Base-by-base conservation (phyloP, 2,329 filamentous ascomycete genomes). In the Magnaporthales sp. region DNA sequence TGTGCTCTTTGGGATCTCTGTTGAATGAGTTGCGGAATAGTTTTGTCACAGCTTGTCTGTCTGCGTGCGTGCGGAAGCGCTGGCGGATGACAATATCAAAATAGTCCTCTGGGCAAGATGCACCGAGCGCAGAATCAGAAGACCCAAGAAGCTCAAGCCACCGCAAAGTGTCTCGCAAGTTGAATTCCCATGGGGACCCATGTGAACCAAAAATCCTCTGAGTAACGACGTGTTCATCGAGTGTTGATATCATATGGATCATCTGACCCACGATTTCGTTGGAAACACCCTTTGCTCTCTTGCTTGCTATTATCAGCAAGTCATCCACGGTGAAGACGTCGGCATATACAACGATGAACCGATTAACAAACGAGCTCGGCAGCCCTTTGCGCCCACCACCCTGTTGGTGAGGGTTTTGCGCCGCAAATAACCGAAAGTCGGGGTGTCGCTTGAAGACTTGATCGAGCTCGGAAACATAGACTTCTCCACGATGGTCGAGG, bases 331-430 rank as follows among this genome's bases (percentile, higher is more conserved):
- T 90, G 75, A 99, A 95, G 4, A 93, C 86, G 74, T 99, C 95
- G 67, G 95, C 93, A 77, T 98, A 98, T 0, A 99, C 96, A 22
- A 99, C 94, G 51, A 96, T 95, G 76, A 99, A 99, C 62, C 96
- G 91, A 76, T 99, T 98, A 69, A 99, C 95, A 73, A 99, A 99
- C 0, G 95, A 98, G 67, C 91, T 91, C 1, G 95, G 95, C 46
- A 99, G 81, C 54, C 95, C 95, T 77, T 99, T 99, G 71, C 95
- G 87, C 10, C 95, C 95, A 69, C 95, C 94, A 67, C 95, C 95
- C 78, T 99, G 95, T 73, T 97, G 92, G 77, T 99, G 95, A 9
- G 95, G 95, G 74, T 99, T 99, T 75, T 99, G 95, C 0, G 95
- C 93, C 15, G 96, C 95, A 73, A 99, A 99, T 0, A 99, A 86